Percentiles rank a stretch among this genome's conserved stretches.
These are phyloP conservation scores for Cenchrus fungigraminus DNA, from an alignment of 176 grass and related monocot genomes.

Conservation along the genomic window DNA sequence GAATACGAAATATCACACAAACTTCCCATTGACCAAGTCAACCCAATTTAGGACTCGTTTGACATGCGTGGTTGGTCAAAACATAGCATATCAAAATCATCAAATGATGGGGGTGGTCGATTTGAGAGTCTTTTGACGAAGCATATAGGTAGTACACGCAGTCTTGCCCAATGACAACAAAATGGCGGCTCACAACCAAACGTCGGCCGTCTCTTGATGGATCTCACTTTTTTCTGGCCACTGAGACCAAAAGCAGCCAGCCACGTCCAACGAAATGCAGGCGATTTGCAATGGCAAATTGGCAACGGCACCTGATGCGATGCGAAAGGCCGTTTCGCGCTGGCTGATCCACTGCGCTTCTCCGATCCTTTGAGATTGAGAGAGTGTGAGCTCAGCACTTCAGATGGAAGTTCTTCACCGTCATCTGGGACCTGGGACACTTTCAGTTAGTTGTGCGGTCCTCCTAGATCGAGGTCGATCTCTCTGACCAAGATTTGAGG, in stretches of 20 bases:
- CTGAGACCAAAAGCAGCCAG: background rate
- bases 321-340: background rate
- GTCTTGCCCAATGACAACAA: background rate
- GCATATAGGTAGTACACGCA: background rate
- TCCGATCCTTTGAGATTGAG: background rate
- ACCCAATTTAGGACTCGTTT: background rate
- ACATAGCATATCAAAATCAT: background rate
- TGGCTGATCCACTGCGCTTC: background rate
- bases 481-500: background rate
- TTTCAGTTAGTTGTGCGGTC: conserved; percentile 30
- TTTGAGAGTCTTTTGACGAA: background rate
- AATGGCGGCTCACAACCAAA: background rate
- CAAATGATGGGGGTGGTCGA: background rate
- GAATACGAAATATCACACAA: background rate
- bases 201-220: background rate
- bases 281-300: background rate
- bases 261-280: background rate
- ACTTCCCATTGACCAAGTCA: background rate
- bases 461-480: background rate
- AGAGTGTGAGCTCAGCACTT: background rate
- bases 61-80: background rate
- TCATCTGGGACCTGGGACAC: background rate
- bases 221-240: background rate
- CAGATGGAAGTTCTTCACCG: background rate
- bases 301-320: background rate